Conservation (phyloP, 495 filamentous ascomycete genomes). For the Aspergillus funiculosus region DNA sequence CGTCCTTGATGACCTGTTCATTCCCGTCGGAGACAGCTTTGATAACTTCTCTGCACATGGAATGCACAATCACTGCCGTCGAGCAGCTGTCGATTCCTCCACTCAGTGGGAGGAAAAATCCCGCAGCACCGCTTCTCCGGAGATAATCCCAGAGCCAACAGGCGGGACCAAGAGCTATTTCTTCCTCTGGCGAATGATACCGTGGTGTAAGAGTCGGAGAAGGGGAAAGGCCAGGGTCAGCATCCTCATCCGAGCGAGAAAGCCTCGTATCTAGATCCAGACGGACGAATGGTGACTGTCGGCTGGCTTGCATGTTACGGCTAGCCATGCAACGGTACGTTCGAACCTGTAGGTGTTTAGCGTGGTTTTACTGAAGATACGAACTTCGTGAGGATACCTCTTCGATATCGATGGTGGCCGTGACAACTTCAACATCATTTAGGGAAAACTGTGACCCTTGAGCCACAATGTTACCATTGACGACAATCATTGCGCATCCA, state of each 20-base stretch:
- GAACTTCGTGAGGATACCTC: slow-evolving; percentile 47
- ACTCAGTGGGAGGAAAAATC: slow-evolving; percentile 54
- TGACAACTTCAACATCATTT: slow-evolving; percentile 78
- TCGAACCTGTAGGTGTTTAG: slow-evolving; percentile 25
- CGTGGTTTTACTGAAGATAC: neutral
- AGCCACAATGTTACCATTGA: slow-evolving; percentile 66
- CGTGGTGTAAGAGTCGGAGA: slow-evolving; percentile 40
- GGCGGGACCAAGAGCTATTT: slow-evolving; percentile 64
- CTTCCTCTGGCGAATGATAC: slow-evolving; percentile 64
- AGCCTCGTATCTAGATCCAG: slow-evolving; percentile 36
- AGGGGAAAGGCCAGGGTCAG: slow-evolving; percentile 37
- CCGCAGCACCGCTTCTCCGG: slow-evolving; percentile 54
- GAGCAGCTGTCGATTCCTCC: slow-evolving; percentile 68
- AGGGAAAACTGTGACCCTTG: slow-evolving; percentile 71
- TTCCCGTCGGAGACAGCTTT: slow-evolving; percentile 58
- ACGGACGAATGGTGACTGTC: slow-evolving; percentile 29
- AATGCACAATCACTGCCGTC: slow-evolving; percentile 63
- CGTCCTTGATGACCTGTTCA: slow-evolving; percentile 64
- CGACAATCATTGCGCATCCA: slow-evolving; percentile 71
- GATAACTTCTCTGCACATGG: slow-evolving; percentile 72
- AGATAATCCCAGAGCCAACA: slow-evolving; percentile 88
- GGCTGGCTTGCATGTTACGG: slow-evolving; percentile 39
- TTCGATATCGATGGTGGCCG: slow-evolving; percentile 76
- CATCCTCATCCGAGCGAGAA: slow-evolving; percentile 30
- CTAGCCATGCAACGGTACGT: slow-evolving; percentile 33